Base-by-base conservation (phyloP, 1,284 basidiomycete species). In the Heliocybe sulcata region DNA sequence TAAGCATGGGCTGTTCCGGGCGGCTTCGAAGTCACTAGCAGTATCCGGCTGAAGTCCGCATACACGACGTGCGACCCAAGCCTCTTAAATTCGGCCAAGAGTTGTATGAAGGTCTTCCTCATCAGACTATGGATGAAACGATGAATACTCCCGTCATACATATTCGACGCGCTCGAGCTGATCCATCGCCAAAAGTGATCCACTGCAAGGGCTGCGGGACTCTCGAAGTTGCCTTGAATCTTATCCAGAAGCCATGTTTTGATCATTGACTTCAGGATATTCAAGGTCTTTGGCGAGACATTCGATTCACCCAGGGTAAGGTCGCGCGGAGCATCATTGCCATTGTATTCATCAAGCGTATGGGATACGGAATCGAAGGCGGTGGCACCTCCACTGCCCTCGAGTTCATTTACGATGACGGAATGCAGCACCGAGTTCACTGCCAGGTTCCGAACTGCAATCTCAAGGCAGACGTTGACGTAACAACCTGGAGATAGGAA, bases 131-230 rank as follows among this genome's bases (percentile, higher is more conserved):
- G 90, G 12, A 99, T 75, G 73, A 99, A 99, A 0, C 90, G 85
- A 67, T 98, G 94, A 4, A 99, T 78, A 53, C 93, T 90, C 1
- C 95, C 89, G 67, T 99, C 97, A 66, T 94, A 97, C 76, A 99
- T 84, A 57, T 87, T 82, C 29, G 94, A 92, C 2, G 85, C 77
- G 50, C 81, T 84, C 1, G 91, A 94, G 64, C 86, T 91, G 59
- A 97, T 82, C 97, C 97, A 99, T 29, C 97, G 80, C 94, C 95
- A 98, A 72, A 99, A 98, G 69, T 98, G 94, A 66, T 96, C 92
- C 52, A 91, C 80, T 0, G 81, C 79, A 6, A 90, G 65, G 6
- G 82, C 79, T 0, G 85, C 81, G 0, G 87, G 82, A 55, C 83
- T 81, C 33, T 80, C 77, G 49, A 79, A 79, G 58, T 82, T 77